Conservation (phyloP, 2,329 filamentous ascomycete species). For the Herpotrichia juniperi region DNA sequence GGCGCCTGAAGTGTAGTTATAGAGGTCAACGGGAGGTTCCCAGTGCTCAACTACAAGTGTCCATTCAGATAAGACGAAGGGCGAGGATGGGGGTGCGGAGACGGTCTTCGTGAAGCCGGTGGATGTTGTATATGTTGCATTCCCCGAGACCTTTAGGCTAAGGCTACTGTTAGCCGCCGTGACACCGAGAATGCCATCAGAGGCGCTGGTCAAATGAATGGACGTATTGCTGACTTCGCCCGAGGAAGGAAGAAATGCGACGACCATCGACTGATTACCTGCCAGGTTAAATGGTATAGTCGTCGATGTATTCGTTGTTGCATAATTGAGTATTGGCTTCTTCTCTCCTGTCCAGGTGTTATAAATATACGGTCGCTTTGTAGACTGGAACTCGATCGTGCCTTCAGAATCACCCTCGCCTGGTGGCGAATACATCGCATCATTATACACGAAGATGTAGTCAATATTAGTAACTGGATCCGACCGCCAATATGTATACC, state of each 20-base stretch:
- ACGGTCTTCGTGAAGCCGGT: slow-evolving; percentile 12
- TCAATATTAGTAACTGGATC: slow-evolving; percentile 29
- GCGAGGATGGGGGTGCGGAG: slow-evolving; percentile 14
- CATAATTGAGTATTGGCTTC: slow-evolving; percentile 41
- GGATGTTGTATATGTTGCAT: slow-evolving; percentile 7
- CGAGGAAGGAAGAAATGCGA: slow-evolving; percentile 41
- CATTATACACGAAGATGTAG: slow-evolving; percentile 52
- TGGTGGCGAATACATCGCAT: slow-evolving; percentile 20
- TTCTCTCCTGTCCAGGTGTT: slow-evolving; percentile 53
- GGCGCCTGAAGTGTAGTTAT: slow-evolving; percentile 25
- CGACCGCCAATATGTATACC: slow-evolving; percentile 46
- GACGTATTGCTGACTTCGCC: background rate
- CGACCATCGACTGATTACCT: slow-evolving; percentile 49
- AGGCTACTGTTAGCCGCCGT: background rate
- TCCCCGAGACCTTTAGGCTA: slow-evolving; percentile 5
- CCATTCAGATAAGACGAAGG: slow-evolving; percentile 44
- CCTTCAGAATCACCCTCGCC: slow-evolving; percentile 12
- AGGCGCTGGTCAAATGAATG: background rate
- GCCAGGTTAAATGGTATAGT: slow-evolving; percentile 45
- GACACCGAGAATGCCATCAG: slow-evolving; percentile 5
- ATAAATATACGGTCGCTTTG: slow-evolving; percentile 42
- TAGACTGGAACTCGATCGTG: slow-evolving; percentile 16
- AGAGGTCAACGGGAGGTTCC: slow-evolving; percentile 44
- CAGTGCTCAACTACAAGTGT: slow-evolving; percentile 47
- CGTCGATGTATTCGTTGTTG: slow-evolving; percentile 20